Evolutionary conservation across 441 rosid species (phyloP), one percentile per base, ranked within the genome.

Genomic region (Euphorbia schlechtendalii): DNA sequence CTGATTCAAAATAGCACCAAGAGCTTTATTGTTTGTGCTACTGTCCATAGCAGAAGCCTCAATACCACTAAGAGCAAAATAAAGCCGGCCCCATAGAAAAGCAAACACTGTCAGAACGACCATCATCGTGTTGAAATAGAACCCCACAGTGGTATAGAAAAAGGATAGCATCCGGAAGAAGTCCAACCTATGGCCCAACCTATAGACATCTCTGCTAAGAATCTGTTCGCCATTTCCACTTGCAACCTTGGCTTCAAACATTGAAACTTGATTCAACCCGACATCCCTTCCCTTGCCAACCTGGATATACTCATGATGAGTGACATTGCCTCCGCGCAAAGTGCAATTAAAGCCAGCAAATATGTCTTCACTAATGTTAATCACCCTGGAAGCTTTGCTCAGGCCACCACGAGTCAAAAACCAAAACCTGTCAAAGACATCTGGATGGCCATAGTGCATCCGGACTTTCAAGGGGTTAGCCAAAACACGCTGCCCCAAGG

Each of bases 331-430:
- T 64, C 95, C 88, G 70, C 98, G 76, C 70, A 87, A 71, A 22
- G 96, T 92, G 76, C 98, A 92, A 65, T 89, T 92, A 75, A 89
- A 92, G 30, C 98, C 98, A 51, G 98, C 93, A 79, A 89, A 92
- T 71, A 92, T 92, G 74, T 89, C 98, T 79, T 92, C 98, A 63
- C 96, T 89, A 38, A 92, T 87, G 59, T 92, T 89, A 53, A 92
- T 89, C 71, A 87, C 89, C 72, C 82, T 80, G 27, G 98, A 91
- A 63, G 98, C 98, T 75, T 91, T 91, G 76, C 98, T 91, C 63
- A 91, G 73, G 66, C 98, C 98, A 49, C 98, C 98, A 34, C 98
- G 84, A 65, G 82, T 83, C 71, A 90, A 34, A 78, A 90, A 86
- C 96, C 97, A 90, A 74, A 88, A 83, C 78, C 97, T 77, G 78